Evolutionary conservation across 371 early-diverging fungal genomes (phyloP).

Genomic region (Mortierella sp.): DNA sequence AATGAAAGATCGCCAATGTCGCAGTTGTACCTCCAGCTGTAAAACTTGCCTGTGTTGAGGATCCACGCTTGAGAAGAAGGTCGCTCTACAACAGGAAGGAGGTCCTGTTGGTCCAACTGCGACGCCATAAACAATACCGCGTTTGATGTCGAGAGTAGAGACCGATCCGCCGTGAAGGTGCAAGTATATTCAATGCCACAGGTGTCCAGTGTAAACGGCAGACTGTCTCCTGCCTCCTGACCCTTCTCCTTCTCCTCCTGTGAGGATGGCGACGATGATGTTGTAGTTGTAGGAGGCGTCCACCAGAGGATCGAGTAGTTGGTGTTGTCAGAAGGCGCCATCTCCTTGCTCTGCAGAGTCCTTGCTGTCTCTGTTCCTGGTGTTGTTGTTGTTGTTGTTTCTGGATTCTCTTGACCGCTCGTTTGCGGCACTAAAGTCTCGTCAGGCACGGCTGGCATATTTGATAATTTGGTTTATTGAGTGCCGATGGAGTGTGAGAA

Average conservation of each 20-base stretch:
- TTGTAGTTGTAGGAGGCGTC: conserved; percentile 6
- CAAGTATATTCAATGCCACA: conserved; percentile 22
- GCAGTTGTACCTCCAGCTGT: too few relatives aligned
- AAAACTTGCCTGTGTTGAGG: conserved; percentile 10
- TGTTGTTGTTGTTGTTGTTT: neutral
- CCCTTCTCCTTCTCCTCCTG: neutral
- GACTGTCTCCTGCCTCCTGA: too few relatives aligned
- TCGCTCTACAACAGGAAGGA: neutral
- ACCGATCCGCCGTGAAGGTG: conserved; percentile 15
- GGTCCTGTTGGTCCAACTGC: neutral
- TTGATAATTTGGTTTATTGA: neutral
- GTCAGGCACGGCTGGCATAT: neutral
- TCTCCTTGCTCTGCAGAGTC: conserved; percentile 19
- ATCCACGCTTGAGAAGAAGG: conserved; percentile 18
- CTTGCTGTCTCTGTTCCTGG: neutral
- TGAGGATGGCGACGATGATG: neutral
- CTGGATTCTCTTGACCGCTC: neutral
- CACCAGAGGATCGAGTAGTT: conserved; percentile 25
- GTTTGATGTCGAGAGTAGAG: neutral
- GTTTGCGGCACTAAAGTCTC: neutral
- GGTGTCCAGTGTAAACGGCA: conserved; percentile 13
- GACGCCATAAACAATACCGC: conserved; percentile 16
- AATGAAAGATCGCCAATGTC: too few relatives aligned
- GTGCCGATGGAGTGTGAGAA: neutral
- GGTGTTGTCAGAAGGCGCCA: neutral